These are phyloP conservation scores for Radiomyces spectabilis DNA, from an alignment of 192 early-diverging fungal genomes.

Conservation along the genomic window DNA sequence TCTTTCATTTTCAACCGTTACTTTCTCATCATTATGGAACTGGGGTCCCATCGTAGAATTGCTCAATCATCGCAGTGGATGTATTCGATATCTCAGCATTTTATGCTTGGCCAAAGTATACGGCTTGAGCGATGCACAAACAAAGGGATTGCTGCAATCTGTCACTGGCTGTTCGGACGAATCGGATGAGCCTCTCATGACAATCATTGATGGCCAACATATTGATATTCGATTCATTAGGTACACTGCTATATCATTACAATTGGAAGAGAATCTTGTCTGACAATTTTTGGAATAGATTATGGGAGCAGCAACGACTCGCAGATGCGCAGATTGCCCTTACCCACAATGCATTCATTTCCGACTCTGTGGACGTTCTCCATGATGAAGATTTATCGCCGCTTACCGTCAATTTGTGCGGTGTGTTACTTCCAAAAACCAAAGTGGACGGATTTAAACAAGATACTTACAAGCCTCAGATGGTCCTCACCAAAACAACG, in stretches of 20 bases:
- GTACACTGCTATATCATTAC: no score
- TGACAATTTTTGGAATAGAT: no score
- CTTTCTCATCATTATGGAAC: slow-evolving; percentile 46
- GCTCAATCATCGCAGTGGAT: slow-evolving; percentile 28
- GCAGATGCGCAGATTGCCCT: slow-evolving; percentile 34
- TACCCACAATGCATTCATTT: slow-evolving; percentile 31
- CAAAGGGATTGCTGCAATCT: slow-evolving; percentile 5
- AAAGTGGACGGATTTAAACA: background rate
- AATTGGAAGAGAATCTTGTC: background rate
- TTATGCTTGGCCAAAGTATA: slow-evolving; percentile 39
- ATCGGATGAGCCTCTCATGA: slow-evolving; percentile 7
- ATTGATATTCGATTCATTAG: slow-evolving; percentile 31
- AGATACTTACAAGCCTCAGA: slow-evolving; percentile 16
- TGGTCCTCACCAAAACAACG: slow-evolving; percentile 78
- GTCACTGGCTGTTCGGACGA: background rate
- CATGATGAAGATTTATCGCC: slow-evolving; percentile 37
- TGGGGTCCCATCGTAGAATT: slow-evolving; percentile 44
- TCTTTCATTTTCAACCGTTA: slow-evolving; percentile 36
- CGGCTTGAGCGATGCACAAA: slow-evolving; percentile 40
- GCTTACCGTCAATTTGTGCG: slow-evolving; percentile 54
- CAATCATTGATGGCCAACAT: slow-evolving; percentile 9
- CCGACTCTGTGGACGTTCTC: slow-evolving; percentile 1
- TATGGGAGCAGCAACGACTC: slow-evolving; percentile 40
- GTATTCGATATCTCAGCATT: slow-evolving; percentile 35
- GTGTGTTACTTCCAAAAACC: slow-evolving; percentile 53